These are phyloP conservation scores for Aegle marmelos DNA, from an alignment of 345 rosid species.

Conservation along the genomic window DNA sequence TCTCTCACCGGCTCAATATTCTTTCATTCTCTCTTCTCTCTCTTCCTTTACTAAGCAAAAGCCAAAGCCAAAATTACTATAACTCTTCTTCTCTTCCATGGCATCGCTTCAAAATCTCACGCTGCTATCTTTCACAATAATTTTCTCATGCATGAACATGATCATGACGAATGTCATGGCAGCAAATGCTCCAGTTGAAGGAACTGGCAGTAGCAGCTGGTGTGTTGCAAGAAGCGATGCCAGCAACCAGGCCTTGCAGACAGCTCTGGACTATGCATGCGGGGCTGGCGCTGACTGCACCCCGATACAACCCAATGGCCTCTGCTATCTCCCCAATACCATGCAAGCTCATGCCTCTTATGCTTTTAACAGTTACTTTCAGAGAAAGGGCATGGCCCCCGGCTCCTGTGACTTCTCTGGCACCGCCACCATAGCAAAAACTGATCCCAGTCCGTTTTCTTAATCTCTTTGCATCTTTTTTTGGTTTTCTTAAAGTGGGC, in stretches of 20 bases:
- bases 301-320: slow-evolving; percentile 48
- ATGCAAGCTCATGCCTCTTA: slow-evolving; percentile 75
- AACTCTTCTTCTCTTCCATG: slow-evolving; percentile 28
- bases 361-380: slow-evolving; percentile 77
- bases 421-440: slow-evolving; percentile 64
- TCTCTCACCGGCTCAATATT: not conserved
- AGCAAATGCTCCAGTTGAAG: not conserved
- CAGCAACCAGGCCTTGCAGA: slow-evolving; percentile 51
- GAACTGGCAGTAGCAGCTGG: slow-evolving; percentile 34
- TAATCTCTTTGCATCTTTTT: not conserved
- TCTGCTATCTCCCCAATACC: slow-evolving; percentile 69
- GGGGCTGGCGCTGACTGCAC: slow-evolving; percentile 68
- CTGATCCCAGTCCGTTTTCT: slow-evolving; percentile 62
- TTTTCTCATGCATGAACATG: not conserved
- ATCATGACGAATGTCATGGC: not conserved
- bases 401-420: slow-evolving; percentile 82
- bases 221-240: slow-evolving; percentile 82
- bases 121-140: not conserved
- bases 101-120: slow-evolving; percentile 3
- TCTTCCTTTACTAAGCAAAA: slow-evolving; percentile 5
- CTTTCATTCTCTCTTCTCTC: slow-evolving; percentile 3
- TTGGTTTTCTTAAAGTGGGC: not conserved
- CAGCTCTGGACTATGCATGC: slow-evolving; percentile 70
- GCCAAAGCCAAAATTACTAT: slow-evolving; percentile 10
- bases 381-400: slow-evolving; percentile 60